Evolutionary conservation across 2,329 filamentous ascomycete genomes (phyloP).

Genomic region (Pseudogymnoascus sp.): DNA sequence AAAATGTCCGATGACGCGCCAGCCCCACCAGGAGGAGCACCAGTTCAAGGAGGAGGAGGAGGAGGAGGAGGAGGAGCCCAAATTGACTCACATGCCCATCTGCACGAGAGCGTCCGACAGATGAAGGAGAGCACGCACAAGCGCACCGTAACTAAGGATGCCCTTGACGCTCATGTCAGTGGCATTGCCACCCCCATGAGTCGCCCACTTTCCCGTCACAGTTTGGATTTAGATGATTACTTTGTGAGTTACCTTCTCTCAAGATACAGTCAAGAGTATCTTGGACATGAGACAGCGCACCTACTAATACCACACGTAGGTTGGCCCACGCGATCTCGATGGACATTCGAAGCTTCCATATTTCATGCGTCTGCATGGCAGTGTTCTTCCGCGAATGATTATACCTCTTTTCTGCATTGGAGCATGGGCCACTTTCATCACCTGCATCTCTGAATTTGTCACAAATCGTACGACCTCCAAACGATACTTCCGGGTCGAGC

Average conservation of each 20-base stretch:
- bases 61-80: neutral
- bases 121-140: neutral
- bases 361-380: conserved; percentile 68
- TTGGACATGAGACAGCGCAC: neutral
- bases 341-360: conserved; percentile 70
- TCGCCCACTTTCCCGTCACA: neutral
- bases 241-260: conserved; percentile 19
- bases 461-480: conserved; percentile 20
- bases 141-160: neutral
- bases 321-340: conserved; percentile 58
- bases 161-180: neutral
- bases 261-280: neutral
- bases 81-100: neutral
- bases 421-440: conserved; percentile 58
- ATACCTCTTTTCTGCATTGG: conserved; percentile 56
- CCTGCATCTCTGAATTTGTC: conserved; percentile 41
- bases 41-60: neutral
- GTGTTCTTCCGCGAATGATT: conserved; percentile 65
- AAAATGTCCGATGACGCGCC: neutral
- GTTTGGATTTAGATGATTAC: conserved; percentile 19
- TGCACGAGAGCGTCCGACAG: neutral
- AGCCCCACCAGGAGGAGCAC: neutral
- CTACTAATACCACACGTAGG: conserved; percentile 15
- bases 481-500: conserved; percentile 11
- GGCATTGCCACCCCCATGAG: neutral